Evolutionary conservation across 805 yeast species (phyloP), one percentile per base, ranked within the genome.

Genomic region (Saccharomyces paradoxus): DNA sequence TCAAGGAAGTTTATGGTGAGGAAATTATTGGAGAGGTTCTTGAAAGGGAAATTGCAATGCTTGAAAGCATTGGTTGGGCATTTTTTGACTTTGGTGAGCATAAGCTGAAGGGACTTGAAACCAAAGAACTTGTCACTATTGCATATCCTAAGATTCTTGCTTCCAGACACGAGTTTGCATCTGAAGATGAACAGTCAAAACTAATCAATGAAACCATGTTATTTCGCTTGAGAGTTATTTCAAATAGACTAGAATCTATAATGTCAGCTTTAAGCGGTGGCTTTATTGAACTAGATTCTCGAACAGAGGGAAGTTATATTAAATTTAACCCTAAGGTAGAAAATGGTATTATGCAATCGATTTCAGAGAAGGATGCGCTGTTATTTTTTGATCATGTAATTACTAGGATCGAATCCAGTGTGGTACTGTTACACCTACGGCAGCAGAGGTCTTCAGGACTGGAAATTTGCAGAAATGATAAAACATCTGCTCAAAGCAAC

Each of bases 41-140:
- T 48, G 89, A 83, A 53, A 77, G 73, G 51, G 95, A 90, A 68
- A 74, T 87, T 60, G 72, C 72, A 3, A 77, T 83, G 60, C 70
- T 92, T 48, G 82, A 82, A 44, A 83, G 80, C 51, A 78, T 83
- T 52, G 96, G 95, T 0, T 86, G 85, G 77, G 77, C 72, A 13
- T 78, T 82, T 56, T 79, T 79, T 57, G 83, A 81, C 49, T 71
- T 88, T 51, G 99, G 99, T 26, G 96, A 90, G 65, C 84, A 81
- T 65, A 90, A 91, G 68, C 77, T 94, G 65, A 94, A 94, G 69
- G 99, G 99, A 21, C 77, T 94, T 17, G 99, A 94, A 77, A 84
- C 90, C 37, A 96, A 96, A 1, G 99, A 94, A 69, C 78, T 79
- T 41, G 84, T 94, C 14, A 87, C 95, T 26, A 75, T 89, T 49